A percentile compares a stretch with the other conserved stretches of the same genome.
These are phyloP conservation scores for Neurospora sp. DNA, from an alignment of 495 filamentous ascomycete genomes.

Conservation along the genomic window DNA sequence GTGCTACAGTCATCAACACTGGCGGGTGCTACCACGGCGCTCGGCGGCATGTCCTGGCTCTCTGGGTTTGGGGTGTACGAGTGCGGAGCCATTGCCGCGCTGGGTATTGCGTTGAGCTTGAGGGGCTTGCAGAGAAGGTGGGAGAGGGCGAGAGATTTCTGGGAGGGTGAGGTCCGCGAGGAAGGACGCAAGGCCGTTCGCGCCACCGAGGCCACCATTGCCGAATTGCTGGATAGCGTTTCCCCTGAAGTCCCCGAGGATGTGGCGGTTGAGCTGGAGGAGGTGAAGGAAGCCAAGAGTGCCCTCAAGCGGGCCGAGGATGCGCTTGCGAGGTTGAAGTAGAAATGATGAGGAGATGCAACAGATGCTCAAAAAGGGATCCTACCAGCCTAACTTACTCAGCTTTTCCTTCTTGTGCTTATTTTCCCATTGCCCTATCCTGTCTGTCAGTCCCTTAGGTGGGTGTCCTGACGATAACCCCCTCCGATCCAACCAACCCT, in stretches of 20 bases:
- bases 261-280: constrained; percentile 11
- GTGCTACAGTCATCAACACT: constrained; percentile 65
- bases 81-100: constrained; percentile 65
- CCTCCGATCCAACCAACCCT: not conserved
- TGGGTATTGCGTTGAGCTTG: constrained; percentile 66
- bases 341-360: not conserved
- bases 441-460: no score
- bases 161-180: constrained; percentile 70
- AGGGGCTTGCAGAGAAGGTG: constrained; percentile 68
- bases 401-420: not conserved
- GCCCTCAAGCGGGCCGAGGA: constrained; percentile 42
- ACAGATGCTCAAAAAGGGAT: not conserved
- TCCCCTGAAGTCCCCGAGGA: constrained; percentile 23
- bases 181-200: constrained; percentile 65
- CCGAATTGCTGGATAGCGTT: constrained; percentile 38
- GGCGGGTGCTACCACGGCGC: constrained; percentile 48
- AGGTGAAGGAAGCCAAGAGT: constrained; percentile 43
- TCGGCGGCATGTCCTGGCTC: constrained; percentile 61
- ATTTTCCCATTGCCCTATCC: not conserved
- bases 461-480: not conserved
- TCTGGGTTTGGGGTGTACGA: constrained; percentile 56
- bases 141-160: constrained; percentile 58
- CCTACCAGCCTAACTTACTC: not conserved
- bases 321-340: constrained; percentile 18
- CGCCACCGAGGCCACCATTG: constrained; percentile 56